phyloP scores from a whole-genome alignment of 2,329 filamentous ascomycete genomes.

The Amauroascus niger region DNA sequence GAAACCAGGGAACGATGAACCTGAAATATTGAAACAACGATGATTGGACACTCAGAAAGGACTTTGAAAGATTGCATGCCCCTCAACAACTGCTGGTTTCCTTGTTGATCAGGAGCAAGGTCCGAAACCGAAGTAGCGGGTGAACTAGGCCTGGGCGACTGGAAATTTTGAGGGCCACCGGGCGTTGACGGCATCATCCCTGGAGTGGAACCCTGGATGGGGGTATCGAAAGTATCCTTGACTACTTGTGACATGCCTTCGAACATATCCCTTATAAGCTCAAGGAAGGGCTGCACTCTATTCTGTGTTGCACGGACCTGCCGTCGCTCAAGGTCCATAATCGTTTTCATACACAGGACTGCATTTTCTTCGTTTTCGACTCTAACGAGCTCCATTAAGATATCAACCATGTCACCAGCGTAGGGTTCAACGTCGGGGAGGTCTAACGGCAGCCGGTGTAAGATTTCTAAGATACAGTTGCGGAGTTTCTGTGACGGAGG shows the following conservation, averaged over 20 bases:
- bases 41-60: conserved; percentile 93
- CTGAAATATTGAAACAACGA: conserved; percentile 96
- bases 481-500: conserved; percentile 59
- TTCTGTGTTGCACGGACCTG: conserved; percentile 72
- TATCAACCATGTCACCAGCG: conserved; percentile 77
- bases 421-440: conserved; percentile 79
- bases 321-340: conserved; percentile 91
- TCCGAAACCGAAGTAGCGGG: conserved; percentile 76
- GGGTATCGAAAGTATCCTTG: conserved; percentile 84
- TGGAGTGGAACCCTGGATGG: conserved; percentile 44
- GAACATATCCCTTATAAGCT: conserved; percentile 90
- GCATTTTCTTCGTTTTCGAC: conserved; percentile 98
- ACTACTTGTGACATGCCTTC: conserved; percentile 90
- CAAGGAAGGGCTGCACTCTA: conserved; percentile 81
- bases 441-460: conserved; percentile 71
- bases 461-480: conserved; percentile 85
- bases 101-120: conserved; percentile 71
- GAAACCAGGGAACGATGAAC: conserved; percentile 71
- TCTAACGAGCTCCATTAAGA: conserved; percentile 78
- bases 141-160: conserved; percentile 81
- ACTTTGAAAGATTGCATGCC: conserved; percentile 99
- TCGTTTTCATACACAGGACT: conserved; percentile 94
- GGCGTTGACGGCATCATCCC: conserved; percentile 45
- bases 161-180: conserved; percentile 55
- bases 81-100: conserved; percentile 69